Evolutionary conservation across 768 basidiomycete species (phyloP).

Genomic region (Boletus pseudopeckii): DNA sequence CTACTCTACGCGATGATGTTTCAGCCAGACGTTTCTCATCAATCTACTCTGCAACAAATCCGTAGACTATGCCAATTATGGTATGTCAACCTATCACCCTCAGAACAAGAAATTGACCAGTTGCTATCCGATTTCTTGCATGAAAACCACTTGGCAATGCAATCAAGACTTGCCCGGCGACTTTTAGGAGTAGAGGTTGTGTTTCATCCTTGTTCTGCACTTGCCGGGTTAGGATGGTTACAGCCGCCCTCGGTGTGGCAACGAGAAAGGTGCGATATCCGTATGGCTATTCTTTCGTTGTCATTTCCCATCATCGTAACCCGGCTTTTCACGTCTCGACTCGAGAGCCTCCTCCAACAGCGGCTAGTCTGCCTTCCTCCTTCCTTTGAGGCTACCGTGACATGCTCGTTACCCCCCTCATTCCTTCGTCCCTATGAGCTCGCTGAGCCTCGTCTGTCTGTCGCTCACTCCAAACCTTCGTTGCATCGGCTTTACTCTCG

Average conservation of each 20-base stretch:
- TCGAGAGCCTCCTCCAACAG: constrained; percentile 18
- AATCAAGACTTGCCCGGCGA: background rate
- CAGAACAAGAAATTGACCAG: background rate
- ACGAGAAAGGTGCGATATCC: constrained; percentile 6
- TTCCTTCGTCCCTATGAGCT: constrained; percentile 20
- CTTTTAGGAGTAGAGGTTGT: background rate
- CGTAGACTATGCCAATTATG: background rate
- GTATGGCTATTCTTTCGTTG: constrained; percentile 8
- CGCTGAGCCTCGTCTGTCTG: constrained; percentile 59
- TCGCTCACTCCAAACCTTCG: constrained; percentile 70
- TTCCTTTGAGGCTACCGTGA: constrained; percentile 28
- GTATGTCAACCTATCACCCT: background rate
- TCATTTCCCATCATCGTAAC: constrained; percentile 26
- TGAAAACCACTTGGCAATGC: background rate
- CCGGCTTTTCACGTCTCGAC: constrained; percentile 3
- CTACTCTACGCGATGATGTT: background rate
- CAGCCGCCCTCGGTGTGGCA: constrained; percentile 18
- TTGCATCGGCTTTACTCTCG: constrained; percentile 50
- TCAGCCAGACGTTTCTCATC: constrained; percentile 1
- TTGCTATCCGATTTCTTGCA: background rate
- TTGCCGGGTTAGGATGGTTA: constrained; percentile 14
- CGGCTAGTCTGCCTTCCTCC: constrained; percentile 47
- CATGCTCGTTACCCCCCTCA: constrained; percentile 32
- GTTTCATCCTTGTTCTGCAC: background rate
- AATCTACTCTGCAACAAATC: background rate